phyloP scores from a whole-genome alignment of 441 rosid species.

The Gossypium lobatum region DNA sequence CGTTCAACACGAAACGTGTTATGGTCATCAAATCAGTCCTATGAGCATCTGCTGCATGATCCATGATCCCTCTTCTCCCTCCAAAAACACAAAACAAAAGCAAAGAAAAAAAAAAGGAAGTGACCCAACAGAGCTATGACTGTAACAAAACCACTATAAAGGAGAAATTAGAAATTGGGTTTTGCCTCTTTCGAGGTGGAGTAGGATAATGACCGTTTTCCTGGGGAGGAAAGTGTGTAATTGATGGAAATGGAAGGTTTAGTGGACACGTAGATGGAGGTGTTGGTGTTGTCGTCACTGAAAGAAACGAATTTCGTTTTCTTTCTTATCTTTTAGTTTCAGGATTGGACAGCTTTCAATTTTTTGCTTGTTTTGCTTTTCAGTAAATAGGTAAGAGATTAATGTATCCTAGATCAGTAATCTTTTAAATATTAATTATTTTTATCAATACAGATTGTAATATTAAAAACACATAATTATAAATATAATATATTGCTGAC shows the following conservation, averaged over 20 bases:
- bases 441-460: too few species aligned
- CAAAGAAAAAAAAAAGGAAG: too few species aligned
- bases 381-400: too few species aligned
- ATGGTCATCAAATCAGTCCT: constrained; percentile 97
- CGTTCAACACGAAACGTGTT: constrained; percentile 77
- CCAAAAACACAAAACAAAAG: background rate
- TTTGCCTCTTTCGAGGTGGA: constrained; percentile 22
- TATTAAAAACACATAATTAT: too few species aligned
- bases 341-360: constrained; percentile 23
- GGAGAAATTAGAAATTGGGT: background rate
- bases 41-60: constrained; percentile 77
- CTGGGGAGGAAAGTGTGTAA: background rate
- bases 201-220: constrained; percentile 5
- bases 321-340: background rate
- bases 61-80: constrained; percentile 39
- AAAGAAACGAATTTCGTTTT: constrained; percentile 31
- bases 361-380: background rate
- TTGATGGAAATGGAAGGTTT: constrained; percentile 17
- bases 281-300: constrained; percentile 36
- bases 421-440: too few species aligned
- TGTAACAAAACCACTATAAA: background rate
- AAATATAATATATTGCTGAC: too few species aligned
- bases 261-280: constrained; percentile 51
- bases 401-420: too few species aligned
- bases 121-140: too few species aligned